Evolutionary conservation across 768 basidiomycete genomes (phyloP).

Genomic region (Lactifluus subvellereus): DNA sequence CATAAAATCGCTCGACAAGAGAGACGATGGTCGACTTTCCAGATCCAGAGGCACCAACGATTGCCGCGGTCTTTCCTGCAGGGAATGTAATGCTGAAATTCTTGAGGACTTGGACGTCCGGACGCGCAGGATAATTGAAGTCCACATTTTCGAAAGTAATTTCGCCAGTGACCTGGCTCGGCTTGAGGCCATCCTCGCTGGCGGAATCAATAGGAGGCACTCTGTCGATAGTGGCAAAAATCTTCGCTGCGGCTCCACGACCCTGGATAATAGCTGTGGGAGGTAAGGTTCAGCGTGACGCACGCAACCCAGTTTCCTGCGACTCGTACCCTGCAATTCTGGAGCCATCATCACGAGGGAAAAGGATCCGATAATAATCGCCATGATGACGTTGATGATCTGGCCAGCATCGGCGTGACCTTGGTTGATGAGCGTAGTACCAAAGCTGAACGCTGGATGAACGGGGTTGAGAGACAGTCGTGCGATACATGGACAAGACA

Average conservation of each 20-base stretch:
- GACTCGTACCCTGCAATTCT: conserved; percentile 61
- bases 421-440: conserved; percentile 70
- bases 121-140: conserved; percentile 84
- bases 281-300: not conserved
- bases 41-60: conserved; percentile 38
- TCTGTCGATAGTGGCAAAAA: conserved; percentile 85
- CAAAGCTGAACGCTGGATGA: conserved; percentile 71
- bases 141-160: conserved; percentile 66
- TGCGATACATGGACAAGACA: not conserved
- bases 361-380: conserved; percentile 83
- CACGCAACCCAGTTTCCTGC: not conserved
- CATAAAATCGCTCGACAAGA: conserved; percentile 50
- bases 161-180: conserved; percentile 58
- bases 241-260: conserved; percentile 85
- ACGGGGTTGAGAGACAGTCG: not conserved
- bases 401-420: conserved; percentile 53
- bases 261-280: conserved; percentile 63
- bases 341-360: conserved; percentile 76
- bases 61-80: conserved; percentile 38
- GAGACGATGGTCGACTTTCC: conserved; percentile 39
- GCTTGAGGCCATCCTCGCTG: conserved; percentile 58
- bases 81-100: conserved; percentile 60
- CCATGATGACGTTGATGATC: conserved; percentile 75
- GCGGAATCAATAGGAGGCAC: conserved; percentile 84
- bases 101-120: conserved; percentile 72